phyloP scores from a whole-genome alignment of 164 flowering plant genomes.

The Berberis vulgaris region DNA sequence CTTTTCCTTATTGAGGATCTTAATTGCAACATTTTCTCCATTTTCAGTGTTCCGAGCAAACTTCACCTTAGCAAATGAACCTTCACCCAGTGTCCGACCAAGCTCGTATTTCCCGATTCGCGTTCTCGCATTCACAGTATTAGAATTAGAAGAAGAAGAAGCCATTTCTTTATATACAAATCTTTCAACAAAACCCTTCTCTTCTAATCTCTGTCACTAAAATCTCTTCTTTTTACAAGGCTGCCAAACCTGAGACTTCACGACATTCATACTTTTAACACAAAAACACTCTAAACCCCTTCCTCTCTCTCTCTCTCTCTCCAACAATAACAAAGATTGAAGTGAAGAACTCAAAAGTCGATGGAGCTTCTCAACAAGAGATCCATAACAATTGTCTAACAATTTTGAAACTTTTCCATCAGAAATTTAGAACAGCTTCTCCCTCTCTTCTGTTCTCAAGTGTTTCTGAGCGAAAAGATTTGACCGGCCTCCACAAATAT shows the following conservation, averaged over 20 bases:
- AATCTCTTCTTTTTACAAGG: conserved; percentile 14
- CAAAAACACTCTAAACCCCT: too few species aligned
- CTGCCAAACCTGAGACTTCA: conserved; percentile 11
- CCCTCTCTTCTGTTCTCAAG: too few species aligned
- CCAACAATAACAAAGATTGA: too few species aligned
- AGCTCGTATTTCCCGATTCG: conserved; percentile 17
- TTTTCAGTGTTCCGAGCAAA: conserved; percentile 15
- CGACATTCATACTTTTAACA: conserved; percentile 6
- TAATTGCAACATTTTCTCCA: conserved; percentile 15
- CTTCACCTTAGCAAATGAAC: conserved; percentile 21
- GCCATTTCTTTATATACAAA: neutral
- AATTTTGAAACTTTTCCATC: too few species aligned
- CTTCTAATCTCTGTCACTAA: neutral
- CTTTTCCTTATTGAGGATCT: conserved; percentile 22
- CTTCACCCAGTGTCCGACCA: conserved; percentile 20
- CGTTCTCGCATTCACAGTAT: conserved; percentile 1
- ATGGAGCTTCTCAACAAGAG: too few species aligned
- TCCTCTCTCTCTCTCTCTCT: too few species aligned
- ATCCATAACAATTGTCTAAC: too few species aligned
- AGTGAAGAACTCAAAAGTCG: too few species aligned
- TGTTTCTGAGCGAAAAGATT: too few species aligned
- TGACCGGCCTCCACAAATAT: too few species aligned
- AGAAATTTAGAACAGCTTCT: too few species aligned
- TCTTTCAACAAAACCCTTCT: neutral
- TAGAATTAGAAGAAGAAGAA: neutral